These are phyloP conservation scores for Hymenochaete sp. DNA, from an alignment of 1,284 basidiomycete species.

Conservation along the genomic window DNA sequence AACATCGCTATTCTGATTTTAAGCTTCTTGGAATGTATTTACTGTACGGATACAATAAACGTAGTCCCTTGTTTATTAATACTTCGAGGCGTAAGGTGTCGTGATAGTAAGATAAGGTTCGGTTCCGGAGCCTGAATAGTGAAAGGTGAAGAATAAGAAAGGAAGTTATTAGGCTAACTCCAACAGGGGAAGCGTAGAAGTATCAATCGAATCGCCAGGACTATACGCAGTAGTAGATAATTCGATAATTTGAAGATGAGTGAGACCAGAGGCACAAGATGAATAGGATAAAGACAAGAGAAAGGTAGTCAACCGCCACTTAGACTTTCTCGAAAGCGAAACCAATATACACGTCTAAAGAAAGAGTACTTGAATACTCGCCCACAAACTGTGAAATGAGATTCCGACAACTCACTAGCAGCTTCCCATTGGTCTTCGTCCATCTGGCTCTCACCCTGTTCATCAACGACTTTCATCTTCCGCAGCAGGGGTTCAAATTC, in stretches of 20 bases:
- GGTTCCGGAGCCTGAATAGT: not conserved
- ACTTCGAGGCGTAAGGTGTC: no score
- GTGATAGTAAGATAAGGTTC: no score
- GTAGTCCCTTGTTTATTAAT: no score
- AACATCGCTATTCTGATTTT: no score
- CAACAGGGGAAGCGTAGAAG: no score
- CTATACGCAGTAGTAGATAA: not conserved
- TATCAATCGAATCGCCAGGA: not conserved
- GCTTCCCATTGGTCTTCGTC: constrained; percentile 93
- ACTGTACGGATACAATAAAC: no score
- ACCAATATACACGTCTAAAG: constrained; percentile 71
- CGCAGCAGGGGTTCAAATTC: constrained; percentile 76
- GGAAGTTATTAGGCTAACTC: not conserved
- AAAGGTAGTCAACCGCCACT: constrained; percentile 14
- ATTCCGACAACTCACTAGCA: constrained; percentile 61
- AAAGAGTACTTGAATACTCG: not conserved
- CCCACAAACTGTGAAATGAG: not conserved
- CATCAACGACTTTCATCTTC: constrained; percentile 83
- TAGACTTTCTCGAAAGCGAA: constrained; percentile 72
- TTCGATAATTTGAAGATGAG: no score
- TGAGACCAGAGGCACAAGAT: not conserved
- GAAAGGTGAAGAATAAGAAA: not conserved
- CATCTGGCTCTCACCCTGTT: constrained; percentile 81
- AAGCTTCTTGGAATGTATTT: no score
- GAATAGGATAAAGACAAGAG: not conserved